These are phyloP conservation scores for Amoeboaphelidium protococcarum DNA, from an alignment of 371 early-diverging fungal species.

Conservation along the genomic window DNA sequence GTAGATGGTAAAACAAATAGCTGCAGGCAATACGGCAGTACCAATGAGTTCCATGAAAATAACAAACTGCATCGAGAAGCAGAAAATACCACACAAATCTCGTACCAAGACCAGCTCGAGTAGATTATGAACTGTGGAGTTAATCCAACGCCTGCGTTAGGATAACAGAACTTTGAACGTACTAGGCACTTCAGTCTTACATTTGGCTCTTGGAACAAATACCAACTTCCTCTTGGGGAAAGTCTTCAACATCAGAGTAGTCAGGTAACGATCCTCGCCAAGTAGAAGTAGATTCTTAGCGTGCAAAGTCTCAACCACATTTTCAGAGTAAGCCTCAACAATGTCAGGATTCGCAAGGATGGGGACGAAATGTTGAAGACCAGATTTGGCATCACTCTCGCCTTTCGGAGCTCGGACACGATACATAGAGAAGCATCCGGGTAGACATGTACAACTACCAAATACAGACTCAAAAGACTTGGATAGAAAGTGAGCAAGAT, in stretches of 20 bases:
- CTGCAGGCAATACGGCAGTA: conserved; percentile 82
- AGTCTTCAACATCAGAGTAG: conserved; percentile 39
- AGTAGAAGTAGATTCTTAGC: conserved; percentile 92
- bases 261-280: conserved; percentile 53
- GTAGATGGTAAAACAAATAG: conserved; percentile 26
- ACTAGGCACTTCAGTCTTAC: conserved; percentile 70
- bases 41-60: conserved; percentile 79
- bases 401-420: conserved; percentile 24
- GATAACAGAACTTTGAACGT: conserved; percentile 65
- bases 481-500: conserved; percentile 17
- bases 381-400: background rate
- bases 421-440: conserved; percentile 71
- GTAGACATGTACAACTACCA: conserved; percentile 22
- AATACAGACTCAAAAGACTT: conserved; percentile 23
- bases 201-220: conserved; percentile 23
- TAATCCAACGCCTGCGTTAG: conserved; percentile 83
- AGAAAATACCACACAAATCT: conserved; percentile 64
- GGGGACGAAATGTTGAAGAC: conserved; percentile 4
- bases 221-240: conserved; percentile 16
- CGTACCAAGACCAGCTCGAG: conserved; percentile 51
- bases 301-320: conserved; percentile 82
- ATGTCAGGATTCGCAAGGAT: conserved; percentile 22
- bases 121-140: conserved; percentile 60
- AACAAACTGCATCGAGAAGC: conserved; percentile 75
- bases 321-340: conserved; percentile 71